phyloP scores from a whole-genome alignment of 306 rosid genomes.

The Biancaea sappan region DNA sequence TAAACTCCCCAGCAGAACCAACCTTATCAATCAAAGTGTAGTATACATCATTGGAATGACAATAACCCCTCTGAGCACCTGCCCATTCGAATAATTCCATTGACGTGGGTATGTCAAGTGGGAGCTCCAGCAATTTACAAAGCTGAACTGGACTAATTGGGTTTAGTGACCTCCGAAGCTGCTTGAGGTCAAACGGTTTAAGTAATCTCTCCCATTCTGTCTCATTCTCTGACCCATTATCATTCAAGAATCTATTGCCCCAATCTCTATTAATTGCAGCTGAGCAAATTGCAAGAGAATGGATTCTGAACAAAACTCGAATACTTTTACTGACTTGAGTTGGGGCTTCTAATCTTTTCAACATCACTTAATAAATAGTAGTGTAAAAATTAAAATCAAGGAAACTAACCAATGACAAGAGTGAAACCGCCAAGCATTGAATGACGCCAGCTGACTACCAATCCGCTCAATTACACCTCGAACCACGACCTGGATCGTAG shows the following conservation, averaged over 20 bases:
- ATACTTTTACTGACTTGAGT: slow-evolving; percentile 35
- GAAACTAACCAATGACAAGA: slow-evolving; percentile 22
- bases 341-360: slow-evolving; percentile 41
- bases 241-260: slow-evolving; percentile 9
- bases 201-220: slow-evolving; percentile 84
- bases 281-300: slow-evolving; percentile 46
- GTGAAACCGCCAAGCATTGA: not conserved
- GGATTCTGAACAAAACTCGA: slow-evolving; percentile 43
- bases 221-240: slow-evolving; percentile 52
- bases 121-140: slow-evolving; percentile 67
- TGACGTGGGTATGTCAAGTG: slow-evolving; percentile 74
- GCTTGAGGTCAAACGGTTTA: slow-evolving; percentile 76
- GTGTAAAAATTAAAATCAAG: not conserved
- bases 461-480: not conserved
- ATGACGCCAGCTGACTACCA: not conserved
- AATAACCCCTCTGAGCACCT: slow-evolving; percentile 72
- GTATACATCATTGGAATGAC: slow-evolving; percentile 72
- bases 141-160: slow-evolving; percentile 74
- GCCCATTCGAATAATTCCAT: slow-evolving; percentile 71
- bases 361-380: slow-evolving; percentile 39
- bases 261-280: slow-evolving; percentile 36
- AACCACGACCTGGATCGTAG: not conserved
- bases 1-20: slow-evolving; percentile 71
- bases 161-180: slow-evolving; percentile 60
- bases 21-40: slow-evolving; percentile 71